A percentile compares a stretch with the other conserved stretches of the same genome.
These are phyloP conservation scores for Penicillium fuscoglaucum DNA, from an alignment of 2,329 filamentous ascomycete genomes.

Conservation along the genomic window DNA sequence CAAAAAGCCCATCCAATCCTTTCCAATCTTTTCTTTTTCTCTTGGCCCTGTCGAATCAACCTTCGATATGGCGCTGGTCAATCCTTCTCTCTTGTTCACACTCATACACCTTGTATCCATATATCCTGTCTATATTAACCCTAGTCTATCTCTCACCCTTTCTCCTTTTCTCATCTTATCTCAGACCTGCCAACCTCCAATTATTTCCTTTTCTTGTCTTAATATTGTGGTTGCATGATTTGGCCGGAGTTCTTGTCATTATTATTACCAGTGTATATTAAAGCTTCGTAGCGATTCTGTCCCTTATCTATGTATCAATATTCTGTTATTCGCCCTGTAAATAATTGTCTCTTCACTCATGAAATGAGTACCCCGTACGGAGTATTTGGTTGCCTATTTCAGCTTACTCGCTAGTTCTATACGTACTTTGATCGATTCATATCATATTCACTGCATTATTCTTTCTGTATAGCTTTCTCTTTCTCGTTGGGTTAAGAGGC, in stretches of 20 bases:
- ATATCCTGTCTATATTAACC: background rate
- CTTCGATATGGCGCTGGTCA: slow-evolving; percentile 6
- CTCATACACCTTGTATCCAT: background rate
- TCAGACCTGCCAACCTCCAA: background rate
- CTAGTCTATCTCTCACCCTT: slow-evolving; percentile 2
- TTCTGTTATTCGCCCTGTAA: background rate
- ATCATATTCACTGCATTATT: background rate
- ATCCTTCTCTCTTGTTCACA: background rate
- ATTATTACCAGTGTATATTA: background rate
- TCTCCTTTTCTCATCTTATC: background rate
- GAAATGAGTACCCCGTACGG: background rate
- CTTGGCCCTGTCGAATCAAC: background rate
- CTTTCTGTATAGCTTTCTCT: too few species aligned
- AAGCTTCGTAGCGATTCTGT: background rate
- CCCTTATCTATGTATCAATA: background rate
- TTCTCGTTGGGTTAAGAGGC: background rate
- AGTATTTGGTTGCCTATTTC: background rate
- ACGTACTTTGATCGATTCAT: background rate
- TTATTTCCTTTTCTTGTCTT: slow-evolving; percentile 4
- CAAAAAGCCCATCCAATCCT: slow-evolving; percentile 12
- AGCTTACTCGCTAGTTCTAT: background rate
- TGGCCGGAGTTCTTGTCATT: slow-evolving; percentile 12
- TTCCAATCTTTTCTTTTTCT: slow-evolving; percentile 13
- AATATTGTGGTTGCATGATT: slow-evolving; percentile 8
- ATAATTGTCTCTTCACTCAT: background rate